Conservation (phyloP, 1,284 basidiomycete species). For the Phlebopus sp. region DNA sequence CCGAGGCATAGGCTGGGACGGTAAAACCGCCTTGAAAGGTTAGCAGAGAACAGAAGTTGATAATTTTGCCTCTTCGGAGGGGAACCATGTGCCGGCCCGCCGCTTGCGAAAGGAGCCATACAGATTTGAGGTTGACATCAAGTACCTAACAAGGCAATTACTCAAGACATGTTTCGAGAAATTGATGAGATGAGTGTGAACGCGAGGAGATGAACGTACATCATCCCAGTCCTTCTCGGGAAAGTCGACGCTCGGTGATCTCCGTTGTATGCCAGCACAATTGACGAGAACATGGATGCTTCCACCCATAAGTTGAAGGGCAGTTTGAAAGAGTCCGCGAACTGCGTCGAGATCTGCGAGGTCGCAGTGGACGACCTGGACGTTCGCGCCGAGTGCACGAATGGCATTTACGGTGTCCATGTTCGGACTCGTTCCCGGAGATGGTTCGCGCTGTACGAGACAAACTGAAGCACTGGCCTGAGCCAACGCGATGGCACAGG, state of each 20-base stretch:
- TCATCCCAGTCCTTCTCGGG: conserved; percentile 88
- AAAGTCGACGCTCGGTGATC: conserved; percentile 81
- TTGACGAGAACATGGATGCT: conserved; percentile 88
- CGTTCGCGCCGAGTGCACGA: conserved; percentile 39
- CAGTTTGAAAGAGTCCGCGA: conserved; percentile 60
- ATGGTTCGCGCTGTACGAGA: conserved; percentile 63
- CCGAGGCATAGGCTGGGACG: conserved; percentile 89
- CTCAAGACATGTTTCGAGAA: conserved; percentile 13
- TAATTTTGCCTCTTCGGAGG: conserved; percentile 72
- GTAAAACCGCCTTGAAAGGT: conserved; percentile 80
- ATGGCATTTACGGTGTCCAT: conserved; percentile 57
- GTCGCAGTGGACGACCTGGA: conserved; percentile 71
- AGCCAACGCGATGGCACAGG: conserved; percentile 69
- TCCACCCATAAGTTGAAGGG: conserved; percentile 59
- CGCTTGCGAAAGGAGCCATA: conserved; percentile 74
- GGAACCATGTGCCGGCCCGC: conserved; percentile 81
- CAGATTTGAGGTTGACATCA: conserved; percentile 75
- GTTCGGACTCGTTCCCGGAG: conserved; percentile 41
- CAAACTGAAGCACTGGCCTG: conserved; percentile 82
- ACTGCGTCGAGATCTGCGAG: conserved; percentile 69
- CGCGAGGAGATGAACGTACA: conserved; percentile 44
- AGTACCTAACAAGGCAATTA: conserved; percentile 51
- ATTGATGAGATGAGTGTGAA: conserved; percentile 12
- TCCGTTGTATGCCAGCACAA: conserved; percentile 91
- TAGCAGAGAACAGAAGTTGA: conserved; percentile 77